Conservation (phyloP, 140 eudicot species). For the Anethum foeniculum region DNA sequence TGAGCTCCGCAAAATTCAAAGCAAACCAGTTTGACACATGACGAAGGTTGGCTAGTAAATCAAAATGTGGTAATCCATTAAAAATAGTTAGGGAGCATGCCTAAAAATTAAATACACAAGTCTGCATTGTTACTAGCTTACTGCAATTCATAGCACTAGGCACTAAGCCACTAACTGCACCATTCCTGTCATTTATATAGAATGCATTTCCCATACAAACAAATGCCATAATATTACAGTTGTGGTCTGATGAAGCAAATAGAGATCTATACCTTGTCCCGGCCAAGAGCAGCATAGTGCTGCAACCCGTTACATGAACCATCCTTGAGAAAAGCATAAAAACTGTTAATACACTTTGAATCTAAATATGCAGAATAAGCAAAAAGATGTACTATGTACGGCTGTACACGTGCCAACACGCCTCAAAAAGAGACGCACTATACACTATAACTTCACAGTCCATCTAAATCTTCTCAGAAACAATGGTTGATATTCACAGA, state of each 20-base stretch:
- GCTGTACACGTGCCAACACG: neutral
- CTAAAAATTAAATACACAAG: neutral
- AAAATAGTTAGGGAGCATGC: neutral
- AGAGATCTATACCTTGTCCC: slow-evolving; percentile 68
- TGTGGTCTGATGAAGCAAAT: neutral
- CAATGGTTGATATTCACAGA: neutral
- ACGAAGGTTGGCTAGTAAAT: neutral
- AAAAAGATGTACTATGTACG: neutral
- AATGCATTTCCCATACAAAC: neutral
- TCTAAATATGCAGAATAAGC: neutral
- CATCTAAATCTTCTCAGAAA: neutral
- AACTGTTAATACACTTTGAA: neutral
- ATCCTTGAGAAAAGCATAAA: slow-evolving; percentile 42
- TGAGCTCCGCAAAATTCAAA: neutral
- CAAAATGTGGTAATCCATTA: neutral
- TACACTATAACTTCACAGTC: neutral
- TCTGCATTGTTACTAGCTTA: neutral
- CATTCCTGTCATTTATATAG: neutral
- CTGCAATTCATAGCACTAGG: neutral
- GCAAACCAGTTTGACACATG: neutral
- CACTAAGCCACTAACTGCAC: neutral
- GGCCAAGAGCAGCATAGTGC: slow-evolving; percentile 99
- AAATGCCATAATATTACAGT: neutral
- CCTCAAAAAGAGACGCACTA: neutral
- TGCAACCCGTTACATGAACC: slow-evolving; percentile 98